Evolutionary conservation across 75 land plant genomes (phyloP), one percentile per base, ranked within the genome.

Genomic region (Larix kaempferi): DNA sequence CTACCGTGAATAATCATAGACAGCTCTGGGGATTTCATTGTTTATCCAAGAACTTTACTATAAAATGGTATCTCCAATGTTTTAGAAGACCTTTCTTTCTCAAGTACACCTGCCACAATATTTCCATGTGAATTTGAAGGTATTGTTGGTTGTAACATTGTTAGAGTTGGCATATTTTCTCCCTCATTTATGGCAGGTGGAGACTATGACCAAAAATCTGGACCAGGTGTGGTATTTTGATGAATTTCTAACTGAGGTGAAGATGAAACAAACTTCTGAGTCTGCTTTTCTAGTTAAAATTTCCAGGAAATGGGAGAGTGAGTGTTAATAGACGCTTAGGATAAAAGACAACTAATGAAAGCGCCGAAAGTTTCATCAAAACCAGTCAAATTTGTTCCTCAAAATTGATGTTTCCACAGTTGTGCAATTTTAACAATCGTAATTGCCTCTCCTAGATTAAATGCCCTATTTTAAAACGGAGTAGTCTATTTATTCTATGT

Each of bases 201-300:
- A 21, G 91, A 67, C 99, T 95, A 94, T 37, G 98, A 83, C 98
- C 98, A 97, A 77, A 97, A 97, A 84, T 92, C 92, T 73, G 99
- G 99, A 72, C 99, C 98, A 67, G 99, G 99, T 74, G 92, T 84
- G 26, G 66, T 79, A 56, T 52, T 61, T 23, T 22, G 41, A 37
- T 86, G 77, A 75, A 78, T 77, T 27, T 65, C 75, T 19, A 83
- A 80, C 41, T 39, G 5, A 39, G 41, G 1, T 39, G 41, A 39
- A 39, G 1, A 0, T 39, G 41, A 39, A 39, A 39, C 6, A 5
- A 39, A 39, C 6, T 6, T 5, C 3, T 39, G 41, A n/a, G n/a
- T n/a, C n/a, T n/a, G n/a, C n/a, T n/a, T n/a, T n/a, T n/a, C n/a
- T n/a, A n/a, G n/a, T n/a, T n/a, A n/a, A n/a, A n/a, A n/a, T n/a